Evolutionary conservation across 176 grass and related monocot genomes (phyloP).

Genomic region (Triticum monococcum): DNA sequence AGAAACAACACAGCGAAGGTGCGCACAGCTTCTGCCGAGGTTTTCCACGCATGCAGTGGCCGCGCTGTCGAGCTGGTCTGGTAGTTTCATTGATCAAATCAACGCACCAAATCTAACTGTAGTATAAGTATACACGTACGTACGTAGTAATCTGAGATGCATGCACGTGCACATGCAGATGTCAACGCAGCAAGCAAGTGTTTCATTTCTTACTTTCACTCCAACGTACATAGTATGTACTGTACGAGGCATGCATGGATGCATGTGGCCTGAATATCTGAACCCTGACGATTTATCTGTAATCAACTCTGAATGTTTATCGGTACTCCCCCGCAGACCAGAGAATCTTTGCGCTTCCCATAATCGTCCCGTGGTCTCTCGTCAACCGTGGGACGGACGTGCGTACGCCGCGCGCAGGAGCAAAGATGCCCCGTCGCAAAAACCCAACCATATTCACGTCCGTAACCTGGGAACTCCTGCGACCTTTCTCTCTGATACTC

Average conservation of each 20-base stretch:
- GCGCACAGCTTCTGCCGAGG: too few species aligned
- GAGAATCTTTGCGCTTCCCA: constrained; percentile 9
- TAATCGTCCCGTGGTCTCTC: background rate
- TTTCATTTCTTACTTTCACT: background rate
- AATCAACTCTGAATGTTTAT: background rate
- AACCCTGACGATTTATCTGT: background rate
- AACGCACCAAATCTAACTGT: too few species aligned
- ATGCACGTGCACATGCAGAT: background rate
- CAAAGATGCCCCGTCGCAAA: background rate
- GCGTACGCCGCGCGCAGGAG: background rate
- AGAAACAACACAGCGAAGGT: too few species aligned
- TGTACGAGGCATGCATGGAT: background rate
- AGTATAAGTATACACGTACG: background rate
- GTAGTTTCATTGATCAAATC: too few species aligned
- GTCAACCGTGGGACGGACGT: constrained; percentile 25
- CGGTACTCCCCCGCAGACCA: background rate
- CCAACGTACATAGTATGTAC: too few species aligned
- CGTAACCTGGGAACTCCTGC: background rate
- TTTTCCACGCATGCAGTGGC: too few species aligned
- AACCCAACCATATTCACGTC: background rate
- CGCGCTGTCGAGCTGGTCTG: too few species aligned
- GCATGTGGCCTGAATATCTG: background rate
- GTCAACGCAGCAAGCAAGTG: background rate
- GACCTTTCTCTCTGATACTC: background rate
- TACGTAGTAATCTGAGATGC: background rate